phyloP scores from a whole-genome alignment of 2,329 filamentous ascomycete species.

The Arthrobotrys pseudoclavata region DNA sequence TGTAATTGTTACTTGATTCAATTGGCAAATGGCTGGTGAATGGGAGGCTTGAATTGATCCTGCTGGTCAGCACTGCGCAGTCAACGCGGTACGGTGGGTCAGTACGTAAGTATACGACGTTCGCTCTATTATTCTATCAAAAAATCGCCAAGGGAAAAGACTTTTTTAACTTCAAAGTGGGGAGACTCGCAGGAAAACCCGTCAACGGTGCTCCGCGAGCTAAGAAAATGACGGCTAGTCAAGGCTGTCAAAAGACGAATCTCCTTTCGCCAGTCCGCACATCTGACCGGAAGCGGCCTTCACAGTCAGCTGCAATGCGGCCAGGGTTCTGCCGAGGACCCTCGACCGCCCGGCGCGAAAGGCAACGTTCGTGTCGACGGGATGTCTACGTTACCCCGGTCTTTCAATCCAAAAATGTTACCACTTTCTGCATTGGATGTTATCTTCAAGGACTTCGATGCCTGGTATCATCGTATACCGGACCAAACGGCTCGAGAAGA shows the following conservation, averaged over 20 bases:
- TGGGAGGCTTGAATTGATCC: background rate
- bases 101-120: background rate
- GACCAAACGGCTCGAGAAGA: background rate
- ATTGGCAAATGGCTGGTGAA: slow-evolving; percentile 12
- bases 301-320: slow-evolving; percentile 42
- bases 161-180: slow-evolving; percentile 1
- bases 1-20: slow-evolving; percentile 22
- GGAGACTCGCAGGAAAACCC: slow-evolving; percentile 14
- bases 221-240: slow-evolving; percentile 36
- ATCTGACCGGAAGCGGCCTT: slow-evolving; percentile 37
- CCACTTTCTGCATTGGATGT: slow-evolving; percentile 38
- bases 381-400: slow-evolving; percentile 8
- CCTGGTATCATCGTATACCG: slow-evolving; percentile 1
- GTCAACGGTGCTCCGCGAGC: slow-evolving; percentile 21
- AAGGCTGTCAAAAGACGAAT: slow-evolving; percentile 30
- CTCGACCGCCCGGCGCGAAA: slow-evolving; percentile 1
- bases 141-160: slow-evolving; percentile 1
- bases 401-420: background rate
- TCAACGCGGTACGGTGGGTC: background rate
- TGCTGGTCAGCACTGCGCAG: background rate
- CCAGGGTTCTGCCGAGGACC: slow-evolving; percentile 14
- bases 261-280: background rate
- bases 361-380: slow-evolving; percentile 2
- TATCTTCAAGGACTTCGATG: slow-evolving; percentile 4
- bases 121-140: slow-evolving; percentile 6